Conservation (phyloP, 2,329 filamentous ascomycete genomes). For the Trichoderma simmonsii region DNA sequence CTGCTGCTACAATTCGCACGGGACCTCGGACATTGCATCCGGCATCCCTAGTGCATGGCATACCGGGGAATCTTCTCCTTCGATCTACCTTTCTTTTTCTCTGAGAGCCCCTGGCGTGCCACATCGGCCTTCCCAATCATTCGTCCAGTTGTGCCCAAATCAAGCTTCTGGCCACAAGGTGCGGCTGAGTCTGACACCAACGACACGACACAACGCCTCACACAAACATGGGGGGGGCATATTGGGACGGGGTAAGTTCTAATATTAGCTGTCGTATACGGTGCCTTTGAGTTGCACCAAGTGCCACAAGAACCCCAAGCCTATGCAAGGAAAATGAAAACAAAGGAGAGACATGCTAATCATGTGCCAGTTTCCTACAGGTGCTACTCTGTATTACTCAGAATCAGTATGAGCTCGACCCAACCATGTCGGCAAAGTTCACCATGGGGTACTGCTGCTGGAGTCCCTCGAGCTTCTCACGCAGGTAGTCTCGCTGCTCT, state of each 20-base stretch:
- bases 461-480: constrained; percentile 38
- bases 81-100: background rate
- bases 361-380: background rate
- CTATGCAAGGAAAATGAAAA: background rate
- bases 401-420: constrained; percentile 23
- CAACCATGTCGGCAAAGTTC: constrained; percentile 28
- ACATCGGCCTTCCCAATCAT: background rate
- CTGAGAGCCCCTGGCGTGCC: background rate
- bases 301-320: background rate
- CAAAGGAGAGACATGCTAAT: background rate
- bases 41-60: background rate
- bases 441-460: constrained; percentile 32
- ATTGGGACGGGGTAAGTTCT: background rate
- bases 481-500: constrained; percentile 41
- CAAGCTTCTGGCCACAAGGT: background rate
- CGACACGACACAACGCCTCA: background rate
- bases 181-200: constrained; percentile 5
- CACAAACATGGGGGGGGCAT: background rate
- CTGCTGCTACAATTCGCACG: background rate
- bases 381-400: background rate
- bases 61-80: background rate
- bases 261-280: background rate
- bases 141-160: background rate
- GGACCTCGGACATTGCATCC: background rate
- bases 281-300: background rate